These are phyloP conservation scores for Spergularia azorica DNA, from an alignment of 179 eudicot genomes.

Conservation along the genomic window DNA sequence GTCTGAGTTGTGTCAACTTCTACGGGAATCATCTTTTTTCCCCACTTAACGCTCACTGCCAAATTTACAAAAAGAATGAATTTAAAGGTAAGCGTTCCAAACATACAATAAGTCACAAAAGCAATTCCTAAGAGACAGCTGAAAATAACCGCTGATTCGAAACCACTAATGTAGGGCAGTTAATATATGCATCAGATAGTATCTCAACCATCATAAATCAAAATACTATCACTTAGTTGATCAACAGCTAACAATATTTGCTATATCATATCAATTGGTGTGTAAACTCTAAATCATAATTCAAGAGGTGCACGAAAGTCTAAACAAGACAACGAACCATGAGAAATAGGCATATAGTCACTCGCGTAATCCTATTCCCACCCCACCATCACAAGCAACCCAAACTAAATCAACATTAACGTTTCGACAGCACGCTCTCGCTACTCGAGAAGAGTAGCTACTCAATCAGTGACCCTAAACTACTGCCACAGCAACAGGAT, in stretches of 20 bases:
- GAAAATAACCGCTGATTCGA: neutral
- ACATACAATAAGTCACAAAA: neutral
- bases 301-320: too few species aligned
- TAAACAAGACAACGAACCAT: too few species aligned
- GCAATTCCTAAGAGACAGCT: neutral
- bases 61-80: neutral
- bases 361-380: too few species aligned
- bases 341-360: too few species aligned
- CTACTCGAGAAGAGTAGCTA: too few species aligned
- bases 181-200: neutral
- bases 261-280: too few species aligned
- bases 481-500: too few species aligned
- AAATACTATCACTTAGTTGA: neutral
- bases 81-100: neutral
- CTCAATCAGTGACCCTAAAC: too few species aligned
- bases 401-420: too few species aligned
- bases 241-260: neutral
- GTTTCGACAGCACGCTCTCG: too few species aligned
- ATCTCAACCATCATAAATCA: neutral
- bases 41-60: conserved; percentile 97
- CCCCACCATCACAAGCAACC: too few species aligned
- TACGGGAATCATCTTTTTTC: conserved; percentile 72
- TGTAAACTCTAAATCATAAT: too few species aligned
- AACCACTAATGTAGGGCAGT: neutral
- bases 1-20: conserved; percentile 85